phyloP scores from a whole-genome alignment of 1,284 basidiomycete genomes.

The Pisolithus thermaeus region DNA sequence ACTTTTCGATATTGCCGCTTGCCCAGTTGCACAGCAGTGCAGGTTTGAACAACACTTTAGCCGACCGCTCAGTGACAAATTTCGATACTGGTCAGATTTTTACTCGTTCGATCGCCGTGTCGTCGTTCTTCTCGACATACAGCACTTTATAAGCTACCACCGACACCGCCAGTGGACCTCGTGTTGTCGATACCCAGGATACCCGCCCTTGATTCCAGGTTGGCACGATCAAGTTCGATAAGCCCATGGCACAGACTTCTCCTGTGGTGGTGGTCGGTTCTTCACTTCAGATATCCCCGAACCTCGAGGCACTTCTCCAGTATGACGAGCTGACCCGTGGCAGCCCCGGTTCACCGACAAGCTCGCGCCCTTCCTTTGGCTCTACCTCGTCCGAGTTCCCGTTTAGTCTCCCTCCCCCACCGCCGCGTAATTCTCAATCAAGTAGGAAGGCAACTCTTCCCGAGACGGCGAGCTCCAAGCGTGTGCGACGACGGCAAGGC shows the following conservation, averaged over 20 bases:
- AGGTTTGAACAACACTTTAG: too few species aligned
- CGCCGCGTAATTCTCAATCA: slow-evolving; percentile 16
- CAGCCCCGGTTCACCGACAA: slow-evolving; percentile 21
- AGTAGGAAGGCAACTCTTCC: slow-evolving; percentile 10
- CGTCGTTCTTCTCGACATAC: too few species aligned
- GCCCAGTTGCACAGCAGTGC: too few species aligned
- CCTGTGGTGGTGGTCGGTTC: slow-evolving; percentile 4
- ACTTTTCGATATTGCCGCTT: too few species aligned
- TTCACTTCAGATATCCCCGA: slow-evolving; percentile 48
- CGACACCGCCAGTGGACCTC: too few species aligned
- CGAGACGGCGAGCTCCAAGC: slow-evolving; percentile 17
- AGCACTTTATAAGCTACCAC: too few species aligned
- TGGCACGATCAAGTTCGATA: slow-evolving; percentile 12
- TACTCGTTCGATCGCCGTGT: too few species aligned
- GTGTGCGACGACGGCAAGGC: slow-evolving; percentile 11
- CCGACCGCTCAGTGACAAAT: too few species aligned
- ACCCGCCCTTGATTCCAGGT: background rate
- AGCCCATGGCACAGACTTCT: slow-evolving; percentile 9
- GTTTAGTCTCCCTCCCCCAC: slow-evolving; percentile 26
- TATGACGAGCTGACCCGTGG: slow-evolving; percentile 44
- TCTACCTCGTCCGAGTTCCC: slow-evolving; percentile 13
- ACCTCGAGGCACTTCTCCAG: slow-evolving; percentile 57
- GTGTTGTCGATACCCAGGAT: too few species aligned
- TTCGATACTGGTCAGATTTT: too few species aligned
- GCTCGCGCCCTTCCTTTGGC: background rate